phyloP scores from a whole-genome alignment of 2,329 filamentous ascomycete genomes.

The Xylaria sp. region DNA sequence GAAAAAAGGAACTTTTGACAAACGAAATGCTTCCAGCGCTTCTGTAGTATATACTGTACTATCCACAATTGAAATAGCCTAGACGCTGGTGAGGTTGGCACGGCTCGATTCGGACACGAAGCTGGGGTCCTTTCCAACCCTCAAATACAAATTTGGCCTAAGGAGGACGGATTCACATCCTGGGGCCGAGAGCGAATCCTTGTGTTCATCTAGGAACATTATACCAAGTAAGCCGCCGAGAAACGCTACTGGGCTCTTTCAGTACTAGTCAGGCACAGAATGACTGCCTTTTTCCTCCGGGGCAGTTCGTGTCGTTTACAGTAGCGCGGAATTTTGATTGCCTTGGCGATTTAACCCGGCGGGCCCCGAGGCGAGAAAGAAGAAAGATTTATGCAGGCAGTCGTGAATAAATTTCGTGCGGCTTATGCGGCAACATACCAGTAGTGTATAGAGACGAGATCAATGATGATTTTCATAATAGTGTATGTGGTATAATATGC shows the following conservation, averaged over 20 bases:
- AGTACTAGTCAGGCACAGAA: conserved; percentile 34
- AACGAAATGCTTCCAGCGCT: conserved; percentile 4
- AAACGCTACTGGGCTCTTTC: conserved; percentile 21
- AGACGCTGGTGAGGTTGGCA: not conserved
- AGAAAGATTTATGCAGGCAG: not conserved
- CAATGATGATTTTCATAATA: not conserved
- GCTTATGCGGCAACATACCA: not conserved
- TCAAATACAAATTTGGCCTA: not conserved
- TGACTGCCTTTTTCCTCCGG: conserved; percentile 5
- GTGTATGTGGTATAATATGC: conserved; percentile 1
- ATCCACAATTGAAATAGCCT: not conserved
- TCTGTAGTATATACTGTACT: not conserved
- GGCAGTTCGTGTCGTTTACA: conserved; percentile 1
- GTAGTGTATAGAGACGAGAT: no score
- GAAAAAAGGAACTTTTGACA: not conserved
- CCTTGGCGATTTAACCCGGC: conserved; percentile 9
- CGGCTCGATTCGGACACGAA: conserved; percentile 18
- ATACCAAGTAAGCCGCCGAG: conserved; percentile 18
- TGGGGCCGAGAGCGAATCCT: conserved; percentile 2
- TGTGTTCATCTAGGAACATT: not conserved
- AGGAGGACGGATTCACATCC: conserved; percentile 7
- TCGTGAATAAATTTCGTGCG: not conserved
- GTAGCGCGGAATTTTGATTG: conserved; percentile 10
- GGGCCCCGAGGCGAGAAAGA: not conserved
- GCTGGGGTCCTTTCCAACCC: not conserved